These are phyloP conservation scores for Odontarrhena argentea DNA, from an alignment of 345 rosid genomes.

Conservation along the genomic window DNA sequence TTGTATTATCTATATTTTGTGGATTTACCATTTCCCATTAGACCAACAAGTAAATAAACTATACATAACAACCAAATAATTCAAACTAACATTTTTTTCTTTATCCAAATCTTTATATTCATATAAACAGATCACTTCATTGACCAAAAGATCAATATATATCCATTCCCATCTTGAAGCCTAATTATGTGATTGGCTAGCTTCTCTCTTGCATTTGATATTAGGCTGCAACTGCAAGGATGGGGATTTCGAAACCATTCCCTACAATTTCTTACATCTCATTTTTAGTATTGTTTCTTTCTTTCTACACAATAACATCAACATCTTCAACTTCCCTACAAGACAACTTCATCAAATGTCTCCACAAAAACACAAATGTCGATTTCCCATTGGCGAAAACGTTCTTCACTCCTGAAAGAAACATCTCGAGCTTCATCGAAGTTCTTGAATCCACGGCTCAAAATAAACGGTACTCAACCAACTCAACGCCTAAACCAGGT, in stretches of 20 bases:
- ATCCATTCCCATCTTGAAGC: no score
- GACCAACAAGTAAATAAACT: no score
- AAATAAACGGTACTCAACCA: conserved; percentile 45
- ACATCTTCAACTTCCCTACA: conserved; percentile 10
- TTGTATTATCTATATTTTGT: no score
- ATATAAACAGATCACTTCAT: no score
- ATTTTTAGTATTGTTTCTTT: conserved; percentile 22
- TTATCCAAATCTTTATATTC: no score
- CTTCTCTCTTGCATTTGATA: no score
- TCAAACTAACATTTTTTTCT: no score
- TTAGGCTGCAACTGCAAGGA: not conserved
- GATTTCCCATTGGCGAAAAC: conserved; percentile 22
- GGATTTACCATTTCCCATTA: no score
- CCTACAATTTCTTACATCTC: conserved; percentile 11
- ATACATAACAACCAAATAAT: no score
- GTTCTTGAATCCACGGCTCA: conserved; percentile 45
- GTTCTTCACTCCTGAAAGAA: conserved; percentile 36
- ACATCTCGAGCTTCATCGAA: conserved; percentile 37
- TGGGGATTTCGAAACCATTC: conserved; percentile 22
- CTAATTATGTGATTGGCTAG: not conserved
- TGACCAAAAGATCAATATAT: no score
- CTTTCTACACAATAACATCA: conserved; percentile 15
- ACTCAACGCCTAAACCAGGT: conserved; percentile 51
- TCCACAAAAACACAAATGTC: conserved; percentile 33
- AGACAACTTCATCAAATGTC: conserved; percentile 44